Conservation (phyloP, 306 rosid genomes). For the Luffa aegyptiaca region DNA sequence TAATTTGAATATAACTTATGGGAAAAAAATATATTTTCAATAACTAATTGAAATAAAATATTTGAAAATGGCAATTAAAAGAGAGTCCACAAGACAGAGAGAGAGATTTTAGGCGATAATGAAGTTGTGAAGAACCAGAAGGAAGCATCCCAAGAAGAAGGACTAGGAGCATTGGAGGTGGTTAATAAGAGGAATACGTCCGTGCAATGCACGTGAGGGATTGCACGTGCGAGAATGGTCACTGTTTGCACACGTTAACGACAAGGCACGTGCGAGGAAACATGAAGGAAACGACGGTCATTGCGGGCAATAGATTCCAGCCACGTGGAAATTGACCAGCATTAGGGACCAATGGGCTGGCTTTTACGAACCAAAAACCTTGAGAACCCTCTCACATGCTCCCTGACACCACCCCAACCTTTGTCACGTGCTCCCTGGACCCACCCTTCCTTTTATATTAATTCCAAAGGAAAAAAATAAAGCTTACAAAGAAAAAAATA, state of each 20-base stretch:
- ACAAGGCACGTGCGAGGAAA: constrained; percentile 54
- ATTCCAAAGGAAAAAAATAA: neutral
- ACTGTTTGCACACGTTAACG: constrained; percentile 26
- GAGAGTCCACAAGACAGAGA: neutral
- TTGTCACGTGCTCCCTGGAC: constrained; percentile 62
- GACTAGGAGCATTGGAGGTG: neutral
- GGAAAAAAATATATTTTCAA: too few relatives aligned
- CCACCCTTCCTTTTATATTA: constrained; percentile 10
- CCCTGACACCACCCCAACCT: constrained; percentile 63
- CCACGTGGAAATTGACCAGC: constrained; percentile 34
- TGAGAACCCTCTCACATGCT: constrained; percentile 54
- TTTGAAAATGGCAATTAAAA: neutral
- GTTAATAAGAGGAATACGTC: neutral
- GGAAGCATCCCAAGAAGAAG: neutral
- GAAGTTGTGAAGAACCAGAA: neutral
- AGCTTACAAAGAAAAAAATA: neutral
- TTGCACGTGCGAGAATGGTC: constrained; percentile 54
- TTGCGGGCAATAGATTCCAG: constrained; percentile 21
- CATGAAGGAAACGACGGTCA: constrained; percentile 18
- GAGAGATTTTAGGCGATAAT: neutral
- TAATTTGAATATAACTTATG: too few relatives aligned
- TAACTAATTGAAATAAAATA: too few relatives aligned
- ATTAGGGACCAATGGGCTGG: constrained; percentile 22
- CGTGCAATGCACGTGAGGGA: constrained; percentile 20
- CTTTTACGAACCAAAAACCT: constrained; percentile 23